Percentiles rank a stretch among this genome's conserved stretches.
phyloP scores from a whole-genome alignment of 306 rosid genomes.

The Ochetophila trinervis region DNA sequence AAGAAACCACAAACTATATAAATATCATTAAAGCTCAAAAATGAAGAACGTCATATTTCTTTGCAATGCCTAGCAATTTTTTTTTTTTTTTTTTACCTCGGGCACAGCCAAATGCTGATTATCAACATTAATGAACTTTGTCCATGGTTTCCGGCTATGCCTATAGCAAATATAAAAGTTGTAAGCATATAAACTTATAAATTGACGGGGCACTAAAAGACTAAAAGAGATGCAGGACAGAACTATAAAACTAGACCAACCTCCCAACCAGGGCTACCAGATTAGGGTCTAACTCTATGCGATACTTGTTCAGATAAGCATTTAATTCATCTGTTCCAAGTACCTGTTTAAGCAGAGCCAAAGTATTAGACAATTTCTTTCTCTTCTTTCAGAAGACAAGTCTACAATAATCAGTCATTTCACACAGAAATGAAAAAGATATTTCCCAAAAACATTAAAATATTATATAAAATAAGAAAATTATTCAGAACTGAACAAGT shows the following conservation, averaged over 20 bases:
- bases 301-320: slow-evolving; percentile 70
- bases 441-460: background rate
- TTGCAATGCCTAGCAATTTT: background rate
- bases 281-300: slow-evolving; percentile 79
- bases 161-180: slow-evolving; percentile 31
- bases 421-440: background rate
- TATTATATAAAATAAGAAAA: background rate
- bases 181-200: background rate
- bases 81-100: slow-evolving; percentile 54
- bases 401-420: background rate
- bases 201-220: background rate
- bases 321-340: slow-evolving; percentile 82
- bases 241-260: slow-evolving; percentile 31
- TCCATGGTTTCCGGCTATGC: slow-evolving; percentile 90
- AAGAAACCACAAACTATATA: slow-evolving; percentile 5
- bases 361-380: background rate
- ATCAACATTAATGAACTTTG: slow-evolving; percentile 69
- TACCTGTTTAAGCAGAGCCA: slow-evolving; percentile 48
- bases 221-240: background rate
- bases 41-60: background rate
- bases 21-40: slow-evolving; percentile 6
- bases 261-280: slow-evolving; percentile 86
- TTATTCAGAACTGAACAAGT: background rate
- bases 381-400: slow-evolving; percentile 12
- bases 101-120: slow-evolving; percentile 85